Evolutionary conservation across 2,329 filamentous ascomycete species (phyloP), one percentile per base, ranked within the genome.

Genomic region (Neofusicoccum cordaticola): DNA sequence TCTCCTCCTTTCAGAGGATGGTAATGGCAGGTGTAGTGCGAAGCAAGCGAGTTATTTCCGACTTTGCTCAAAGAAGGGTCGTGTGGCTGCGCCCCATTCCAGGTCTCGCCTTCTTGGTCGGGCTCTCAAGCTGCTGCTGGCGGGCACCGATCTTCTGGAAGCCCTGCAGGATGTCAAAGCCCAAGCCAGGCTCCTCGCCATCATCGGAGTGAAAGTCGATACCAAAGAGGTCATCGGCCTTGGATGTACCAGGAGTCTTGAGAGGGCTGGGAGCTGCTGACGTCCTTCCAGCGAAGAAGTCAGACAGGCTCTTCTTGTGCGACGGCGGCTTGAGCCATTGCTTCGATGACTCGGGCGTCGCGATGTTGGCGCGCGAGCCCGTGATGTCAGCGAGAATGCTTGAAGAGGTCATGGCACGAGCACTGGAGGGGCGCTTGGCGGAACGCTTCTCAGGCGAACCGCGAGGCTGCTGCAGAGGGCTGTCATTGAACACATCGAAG

Each of bases 101-200:
- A 22, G 51, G 51, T 22, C 34, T 47, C 4, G 50, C 19, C 62
- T 34, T 63, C 41, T 63, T 63, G 42, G 50, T 63, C n/a, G 62
- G 62, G 62, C 62, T 63, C 50, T 63, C 62, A 27, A 47, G 44
- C 35, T 53, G 45, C 31, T 48, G 62, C 42, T 57, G 62, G 41
- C 62, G 50, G 8, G 71, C 69, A 58, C 90, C 90, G 73, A 93
- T 92, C 79, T 88, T 90, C 73, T 89, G 86, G 71, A 92, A 93
- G 9, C 89, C 89, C 72, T 91, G 88, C 51, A 90, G 83, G 68
- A 93, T 88, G 70, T 93, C 90, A 58, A 92, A 83, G 1, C 84
- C 86, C 13, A 84, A 78, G 1, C 84, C 86, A 13, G 84, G 78
- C 66, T 88, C 86, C 65, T 85, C 82, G 2, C 80, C 79, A 45